Conservation (phyloP, 1,284 basidiomycete genomes). For the Pseudozyma pruni region DNA sequence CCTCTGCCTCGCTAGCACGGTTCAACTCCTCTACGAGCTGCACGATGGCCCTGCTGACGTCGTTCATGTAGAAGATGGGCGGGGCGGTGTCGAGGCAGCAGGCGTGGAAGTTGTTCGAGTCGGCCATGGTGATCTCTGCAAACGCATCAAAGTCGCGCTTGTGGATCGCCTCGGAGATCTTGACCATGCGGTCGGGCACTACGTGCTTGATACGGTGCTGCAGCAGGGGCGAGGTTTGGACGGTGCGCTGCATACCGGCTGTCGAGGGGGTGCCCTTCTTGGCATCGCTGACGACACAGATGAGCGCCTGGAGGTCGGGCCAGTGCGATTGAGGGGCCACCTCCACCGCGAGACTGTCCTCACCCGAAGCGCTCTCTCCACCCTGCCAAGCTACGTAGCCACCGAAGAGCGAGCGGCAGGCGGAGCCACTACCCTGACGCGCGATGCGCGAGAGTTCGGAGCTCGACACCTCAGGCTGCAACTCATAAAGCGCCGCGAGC, state of each 20-base stretch:
- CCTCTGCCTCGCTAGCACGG: slow-evolving; percentile 74
- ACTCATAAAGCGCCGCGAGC: slow-evolving; percentile 84
- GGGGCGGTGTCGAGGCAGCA: slow-evolving; percentile 95
- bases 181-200: slow-evolving; percentile 87
- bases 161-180: slow-evolving; percentile 82
- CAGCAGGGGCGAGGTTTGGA: slow-evolving; percentile 88
- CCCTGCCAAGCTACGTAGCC: slow-evolving; percentile 97
- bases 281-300: slow-evolving; percentile 94
- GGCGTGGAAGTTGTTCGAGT: slow-evolving; percentile 93
- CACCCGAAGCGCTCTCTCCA: slow-evolving; percentile 77
- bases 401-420: slow-evolving; percentile 95
- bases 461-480: slow-evolving; percentile 74
- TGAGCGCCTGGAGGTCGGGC: slow-evolving; percentile 89
- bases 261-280: slow-evolving; percentile 98
- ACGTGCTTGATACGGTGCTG: slow-evolving; percentile 87
- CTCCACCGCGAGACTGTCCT: slow-evolving; percentile 87
- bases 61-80: slow-evolving; percentile 99
- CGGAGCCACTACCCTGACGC: slow-evolving; percentile 95
- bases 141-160: slow-evolving; percentile 87
- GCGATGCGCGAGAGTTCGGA: slow-evolving; percentile 87
- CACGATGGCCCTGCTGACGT: slow-evolving; percentile 76
- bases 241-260: slow-evolving; percentile 95
- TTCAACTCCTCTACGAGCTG: slow-evolving; percentile 86
- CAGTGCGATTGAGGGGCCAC: slow-evolving; percentile 76
- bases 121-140: slow-evolving; percentile 91